phyloP scores from a whole-genome alignment of 1,139 yeast genomes.

The Blastobotrys ciferrii region DNA sequence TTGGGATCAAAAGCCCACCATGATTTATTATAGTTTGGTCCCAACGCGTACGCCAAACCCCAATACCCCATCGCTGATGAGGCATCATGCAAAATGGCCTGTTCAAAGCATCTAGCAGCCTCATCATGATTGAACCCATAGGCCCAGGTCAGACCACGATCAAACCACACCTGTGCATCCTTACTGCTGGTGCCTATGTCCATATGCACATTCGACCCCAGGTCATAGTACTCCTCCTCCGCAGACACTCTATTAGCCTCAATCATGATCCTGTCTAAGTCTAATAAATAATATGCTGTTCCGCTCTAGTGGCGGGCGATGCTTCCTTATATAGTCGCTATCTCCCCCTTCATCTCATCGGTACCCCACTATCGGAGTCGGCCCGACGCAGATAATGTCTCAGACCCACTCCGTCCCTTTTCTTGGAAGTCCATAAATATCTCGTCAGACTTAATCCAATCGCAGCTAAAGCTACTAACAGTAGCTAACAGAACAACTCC shows the following conservation, averaged over 20 bases:
- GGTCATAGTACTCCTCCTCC: neutral
- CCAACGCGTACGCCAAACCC: slow-evolving; percentile 9
- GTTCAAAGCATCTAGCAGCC: neutral
- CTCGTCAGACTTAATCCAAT: too few relatives aligned
- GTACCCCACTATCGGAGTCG: too few relatives aligned
- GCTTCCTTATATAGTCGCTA: too few relatives aligned
- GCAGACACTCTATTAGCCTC: neutral
- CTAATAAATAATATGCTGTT: too few relatives aligned
- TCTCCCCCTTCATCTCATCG: too few relatives aligned
- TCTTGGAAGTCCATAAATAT: too few relatives aligned
- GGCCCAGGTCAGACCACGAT: neutral
- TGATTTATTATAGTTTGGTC: slow-evolving; percentile 10
- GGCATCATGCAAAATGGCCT: slow-evolving; percentile 7
- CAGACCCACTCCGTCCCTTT: too few relatives aligned
- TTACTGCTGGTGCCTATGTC: neutral
- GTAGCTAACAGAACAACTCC: too few relatives aligned
- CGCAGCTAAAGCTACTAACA: too few relatives aligned
- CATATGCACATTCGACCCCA: neutral
- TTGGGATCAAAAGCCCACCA: slow-evolving; percentile 5
- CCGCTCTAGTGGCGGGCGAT: too few relatives aligned
- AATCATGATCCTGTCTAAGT: neutral
- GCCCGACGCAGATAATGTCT: too few relatives aligned
- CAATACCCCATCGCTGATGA: slow-evolving; percentile 9
- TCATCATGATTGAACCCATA: slow-evolving; percentile 1
- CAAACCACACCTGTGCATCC: neutral